These are phyloP conservation scores for Podila epigama DNA, from an alignment of 192 early-diverging fungal genomes.

Conservation along the genomic window DNA sequence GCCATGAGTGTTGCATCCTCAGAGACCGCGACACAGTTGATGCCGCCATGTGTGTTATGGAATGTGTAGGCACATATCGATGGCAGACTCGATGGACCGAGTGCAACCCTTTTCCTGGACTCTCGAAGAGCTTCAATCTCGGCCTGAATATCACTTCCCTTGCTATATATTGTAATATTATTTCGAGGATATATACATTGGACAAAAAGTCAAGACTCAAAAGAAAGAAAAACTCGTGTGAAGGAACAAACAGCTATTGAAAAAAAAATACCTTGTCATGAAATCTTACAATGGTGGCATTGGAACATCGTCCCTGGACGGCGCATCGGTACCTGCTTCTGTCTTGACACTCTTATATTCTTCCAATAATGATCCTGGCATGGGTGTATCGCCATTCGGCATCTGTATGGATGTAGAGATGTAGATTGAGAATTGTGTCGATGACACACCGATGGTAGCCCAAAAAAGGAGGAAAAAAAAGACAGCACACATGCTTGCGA, in stretches of 20 bases:
- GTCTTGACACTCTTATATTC: slow-evolving; percentile 66
- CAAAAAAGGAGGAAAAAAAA: no score
- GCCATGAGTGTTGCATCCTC: slow-evolving; percentile 84
- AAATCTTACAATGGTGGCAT: slow-evolving; percentile 69
- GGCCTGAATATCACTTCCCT: slow-evolving; percentile 79
- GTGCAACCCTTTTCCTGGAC: slow-evolving; percentile 71
- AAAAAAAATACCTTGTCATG: neutral
- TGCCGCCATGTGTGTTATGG: slow-evolving; percentile 88
- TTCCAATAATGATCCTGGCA: slow-evolving; percentile 56
- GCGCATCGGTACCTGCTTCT: slow-evolving; percentile 65
- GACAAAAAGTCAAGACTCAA: neutral
- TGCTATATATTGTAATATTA: slow-evolving; percentile 56
- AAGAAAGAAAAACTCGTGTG: neutral
- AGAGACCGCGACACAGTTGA: slow-evolving; percentile 87
- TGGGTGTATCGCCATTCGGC: slow-evolving; percentile 33
- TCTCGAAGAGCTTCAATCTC: slow-evolving; percentile 84
- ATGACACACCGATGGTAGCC: no score
- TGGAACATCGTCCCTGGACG: slow-evolving; percentile 70
- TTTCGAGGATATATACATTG: no score
- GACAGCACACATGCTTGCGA: neutral
- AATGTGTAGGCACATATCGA: slow-evolving; percentile 96
- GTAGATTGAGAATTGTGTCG: neutral
- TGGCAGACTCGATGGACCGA: slow-evolving; percentile 75
- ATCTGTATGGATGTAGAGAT: neutral
- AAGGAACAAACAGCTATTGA: no score